Evolutionary conservation across 2,329 filamentous ascomycete species (phyloP), one percentile per base, ranked within the genome.

Genomic region (Colletotrichum euphorbiae): DNA sequence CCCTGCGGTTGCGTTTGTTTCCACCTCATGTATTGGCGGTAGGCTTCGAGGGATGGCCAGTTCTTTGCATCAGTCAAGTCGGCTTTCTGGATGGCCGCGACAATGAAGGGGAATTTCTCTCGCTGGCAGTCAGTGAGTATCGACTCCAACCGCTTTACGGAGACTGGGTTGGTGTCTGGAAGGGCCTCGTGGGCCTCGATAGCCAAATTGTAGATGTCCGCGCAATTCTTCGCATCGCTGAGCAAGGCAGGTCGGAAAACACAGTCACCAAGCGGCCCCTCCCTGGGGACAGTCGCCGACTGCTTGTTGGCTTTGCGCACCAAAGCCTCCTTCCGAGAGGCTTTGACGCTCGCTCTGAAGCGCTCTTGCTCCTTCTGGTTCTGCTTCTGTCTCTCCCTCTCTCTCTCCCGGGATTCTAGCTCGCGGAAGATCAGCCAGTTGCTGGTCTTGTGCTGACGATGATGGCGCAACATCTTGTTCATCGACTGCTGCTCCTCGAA

Each of bases 51-150:
- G 43, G 73, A 72, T 0, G 80, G 79, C 80, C 80, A 82, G 19
- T 76, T 78, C 2, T 73, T 72, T 3, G 72, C 72, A 42, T 80
- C 75, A 1, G 75, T 61, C 4, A 80, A 69, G 5, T 76, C 69
- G 3, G 71, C 73, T 6, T 69, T 67, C 0, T 73, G 68, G 0
- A 69, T 64, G 0, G 81, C 71, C 0, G 83, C 85, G 0, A 87
- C 84, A n/a, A 87, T 71, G 59, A 87, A 87, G 0, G 85, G 85
- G 38, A 84, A 75, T 11, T 73, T 65, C 2, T 77, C 69, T 0
- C 51, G 58, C 0, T 46, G 58, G 56, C 83, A 82, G 12, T 72
- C 62, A 0, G 72, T 38, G 19, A 80, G 75, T 3, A 83, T 72
- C 0, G 50, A 42, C 1, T 52, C 36, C 13, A 85, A 79, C 1